Base-by-base conservation (phyloP, 2,329 filamentous ascomycete genomes). In the Fusarium musae region DNA sequence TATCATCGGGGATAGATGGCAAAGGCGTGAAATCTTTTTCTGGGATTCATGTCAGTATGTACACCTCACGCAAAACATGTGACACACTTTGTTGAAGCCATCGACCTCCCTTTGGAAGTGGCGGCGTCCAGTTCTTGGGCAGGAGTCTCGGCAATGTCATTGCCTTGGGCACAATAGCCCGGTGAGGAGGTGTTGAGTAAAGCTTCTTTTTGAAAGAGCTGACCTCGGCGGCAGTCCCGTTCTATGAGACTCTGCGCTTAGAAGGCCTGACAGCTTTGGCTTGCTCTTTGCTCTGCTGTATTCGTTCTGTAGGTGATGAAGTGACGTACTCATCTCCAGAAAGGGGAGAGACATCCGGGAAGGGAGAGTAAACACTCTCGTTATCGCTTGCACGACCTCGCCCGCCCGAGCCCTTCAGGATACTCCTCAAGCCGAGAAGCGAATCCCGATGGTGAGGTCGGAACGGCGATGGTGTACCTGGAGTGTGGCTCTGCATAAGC, bases 51-150 rank as follows among this genome's bases (percentile, higher is more conserved):
- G 60, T 78, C 36, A 78, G 72, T 42, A 52, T 37, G 30, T 28
- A 7, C 36, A 28, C 28, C 28, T 37, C 23, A n/a, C 19, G 12
- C 5, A 32, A 17, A 10, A 16, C 10, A 19, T 15, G 28, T 26
- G n/a, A 59, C 67, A 50, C 56, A 75, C 75, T 77, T 39, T 69
- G 69, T 36, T 70, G 43, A 30, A 69, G 60, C 72, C 74, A 75
- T 59, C 9, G 50, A 32, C 32, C n/a, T n/a, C n/a, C 30, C 17
- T 56, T 47, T 30, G 59, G 59, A 12, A 42, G 17, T 13, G 66
- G 47, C 10, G 61, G 42, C 15, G 43, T 49, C 66, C 66, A 66
- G 17, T 47, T 59, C 16, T 59, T 69, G 19, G 59, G 42, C 21
- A 64, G 46, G 12, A 72, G 30, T 17, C 39, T 23, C 4, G 63